These are phyloP conservation scores for Cutaneotrichosporon sp. DNA, from an alignment of 1,284 basidiomycete genomes.

Conservation along the genomic window DNA sequence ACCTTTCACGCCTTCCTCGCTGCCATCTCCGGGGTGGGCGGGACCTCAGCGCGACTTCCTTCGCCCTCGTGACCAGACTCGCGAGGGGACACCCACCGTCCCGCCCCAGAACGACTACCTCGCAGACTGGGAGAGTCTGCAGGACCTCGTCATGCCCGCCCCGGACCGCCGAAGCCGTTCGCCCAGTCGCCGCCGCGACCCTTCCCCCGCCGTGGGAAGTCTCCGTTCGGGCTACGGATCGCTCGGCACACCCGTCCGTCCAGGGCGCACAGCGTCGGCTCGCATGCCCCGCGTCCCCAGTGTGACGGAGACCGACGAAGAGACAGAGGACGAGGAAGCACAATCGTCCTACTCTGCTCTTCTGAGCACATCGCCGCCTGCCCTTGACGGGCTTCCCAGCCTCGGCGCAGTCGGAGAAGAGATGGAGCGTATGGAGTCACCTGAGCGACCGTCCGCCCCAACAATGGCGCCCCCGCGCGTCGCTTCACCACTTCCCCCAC, in stretches of 20 bases:
- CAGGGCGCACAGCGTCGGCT: background rate
- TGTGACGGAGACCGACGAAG: slow-evolving; percentile 9
- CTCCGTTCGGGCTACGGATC: background rate
- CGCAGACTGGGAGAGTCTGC: slow-evolving; percentile 43
- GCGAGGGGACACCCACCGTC: slow-evolving; percentile 18
- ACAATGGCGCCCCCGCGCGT: background rate
- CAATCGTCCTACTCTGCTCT: background rate
- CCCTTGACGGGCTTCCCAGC: background rate
- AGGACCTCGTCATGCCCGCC: slow-evolving; percentile 30
- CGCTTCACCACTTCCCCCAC: background rate
- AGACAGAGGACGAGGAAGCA: background rate
- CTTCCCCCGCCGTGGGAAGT: background rate
- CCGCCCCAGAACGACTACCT: slow-evolving; percentile 24
- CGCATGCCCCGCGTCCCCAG: slow-evolving; percentile 2
- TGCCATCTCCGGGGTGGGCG: background rate
- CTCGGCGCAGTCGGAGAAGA: background rate
- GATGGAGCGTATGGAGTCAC: background rate
- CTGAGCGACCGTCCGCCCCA: background rate
- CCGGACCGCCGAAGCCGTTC: background rate
- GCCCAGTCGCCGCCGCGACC: background rate
- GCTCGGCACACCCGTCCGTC: background rate
- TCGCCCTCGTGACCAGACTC: slow-evolving; percentile 9
- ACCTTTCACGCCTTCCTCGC: background rate
- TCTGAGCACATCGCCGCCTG: slow-evolving; percentile 7
- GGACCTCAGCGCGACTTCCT: background rate